These are phyloP conservation scores for Gossypium herbaceum DNA, from an alignment of 345 rosid species.

Conservation along the genomic window DNA sequence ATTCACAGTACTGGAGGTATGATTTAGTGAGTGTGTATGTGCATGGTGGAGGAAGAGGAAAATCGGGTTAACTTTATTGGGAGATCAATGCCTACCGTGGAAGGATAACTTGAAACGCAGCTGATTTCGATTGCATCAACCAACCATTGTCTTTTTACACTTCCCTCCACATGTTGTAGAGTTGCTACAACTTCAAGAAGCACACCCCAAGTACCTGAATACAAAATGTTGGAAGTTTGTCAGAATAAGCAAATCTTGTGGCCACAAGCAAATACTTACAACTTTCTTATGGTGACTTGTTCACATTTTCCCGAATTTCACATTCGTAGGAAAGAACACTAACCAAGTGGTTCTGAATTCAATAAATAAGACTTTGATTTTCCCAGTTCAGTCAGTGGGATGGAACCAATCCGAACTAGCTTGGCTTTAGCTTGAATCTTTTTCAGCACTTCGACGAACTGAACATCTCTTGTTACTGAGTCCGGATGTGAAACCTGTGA, in stretches of 20 bases:
- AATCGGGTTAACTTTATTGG: neutral
- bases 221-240: neutral
- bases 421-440: slow-evolving; percentile 73
- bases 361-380: slow-evolving; percentile 56
- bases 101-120: slow-evolving; percentile 71
- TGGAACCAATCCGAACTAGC: slow-evolving; percentile 54
- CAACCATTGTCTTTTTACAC: slow-evolving; percentile 80
- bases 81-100: slow-evolving; percentile 52
- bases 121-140: slow-evolving; percentile 77
- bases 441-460: slow-evolving; percentile 36
- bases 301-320: neutral
- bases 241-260: slow-evolving; percentile 1
- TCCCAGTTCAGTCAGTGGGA: slow-evolving; percentile 58
- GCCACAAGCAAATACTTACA: neutral
- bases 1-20: neutral
- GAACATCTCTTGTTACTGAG: slow-evolving; percentile 27
- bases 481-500: slow-evolving; percentile 50
- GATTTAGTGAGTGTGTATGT: neutral
- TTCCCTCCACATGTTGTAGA: slow-evolving; percentile 59
- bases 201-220: slow-evolving; percentile 70
- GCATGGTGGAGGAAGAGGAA: neutral
- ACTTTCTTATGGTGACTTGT: slow-evolving; percentile 1
- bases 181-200: slow-evolving; percentile 68
- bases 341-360: slow-evolving; percentile 56
- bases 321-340: slow-evolving; percentile 25